Evolutionary conservation across 2,329 filamentous ascomycete genomes (phyloP).

Genomic region (Emergomyces africanus): DNA sequence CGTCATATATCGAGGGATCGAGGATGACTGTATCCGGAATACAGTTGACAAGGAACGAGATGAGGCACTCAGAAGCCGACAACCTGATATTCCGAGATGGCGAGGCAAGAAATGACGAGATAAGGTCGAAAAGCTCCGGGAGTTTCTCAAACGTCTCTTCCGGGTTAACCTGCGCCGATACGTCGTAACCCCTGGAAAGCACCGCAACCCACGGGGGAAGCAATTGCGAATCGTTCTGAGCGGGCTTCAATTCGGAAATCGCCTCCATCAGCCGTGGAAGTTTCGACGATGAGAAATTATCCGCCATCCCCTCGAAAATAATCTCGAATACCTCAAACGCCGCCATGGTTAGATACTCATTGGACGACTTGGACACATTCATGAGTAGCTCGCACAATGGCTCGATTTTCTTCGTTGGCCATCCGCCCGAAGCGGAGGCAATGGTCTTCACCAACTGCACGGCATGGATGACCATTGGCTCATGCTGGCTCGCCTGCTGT

Average conservation of each 20-base stretch:
- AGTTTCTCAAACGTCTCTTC: slow-evolving; percentile 87
- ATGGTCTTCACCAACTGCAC: slow-evolving; percentile 87
- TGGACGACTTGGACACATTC: slow-evolving; percentile 76
- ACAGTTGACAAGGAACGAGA: slow-evolving; percentile 86
- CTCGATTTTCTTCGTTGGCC: slow-evolving; percentile 95
- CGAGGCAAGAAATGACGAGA: slow-evolving; percentile 71
- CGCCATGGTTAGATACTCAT: slow-evolving; percentile 92
- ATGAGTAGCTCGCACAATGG: slow-evolving; percentile 78
- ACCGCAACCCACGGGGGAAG: slow-evolving; percentile 96
- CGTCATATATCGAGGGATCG: slow-evolving; percentile 83
- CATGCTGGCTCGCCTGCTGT: slow-evolving; percentile 46
- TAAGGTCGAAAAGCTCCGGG: slow-evolving; percentile 68
- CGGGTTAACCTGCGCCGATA: slow-evolving; percentile 74
- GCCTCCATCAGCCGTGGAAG: slow-evolving; percentile 80
- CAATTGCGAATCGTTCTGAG: slow-evolving; percentile 85
- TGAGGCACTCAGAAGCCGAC: slow-evolving; percentile 86
- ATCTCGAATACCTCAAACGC: slow-evolving; percentile 96
- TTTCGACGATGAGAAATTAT: slow-evolving; percentile 79
- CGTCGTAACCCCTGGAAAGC: slow-evolving; percentile 84
- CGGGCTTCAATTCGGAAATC: slow-evolving; percentile 81
- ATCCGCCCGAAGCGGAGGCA: slow-evolving; percentile 74
- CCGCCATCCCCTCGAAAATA: slow-evolving; percentile 83
- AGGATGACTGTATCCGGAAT: slow-evolving; percentile 71
- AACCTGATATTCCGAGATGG: slow-evolving; percentile 86
- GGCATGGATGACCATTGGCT: slow-evolving; percentile 79